Evolutionary conservation across 768 basidiomycete genomes (phyloP).

Genomic region (Roridomyces roridus): DNA sequence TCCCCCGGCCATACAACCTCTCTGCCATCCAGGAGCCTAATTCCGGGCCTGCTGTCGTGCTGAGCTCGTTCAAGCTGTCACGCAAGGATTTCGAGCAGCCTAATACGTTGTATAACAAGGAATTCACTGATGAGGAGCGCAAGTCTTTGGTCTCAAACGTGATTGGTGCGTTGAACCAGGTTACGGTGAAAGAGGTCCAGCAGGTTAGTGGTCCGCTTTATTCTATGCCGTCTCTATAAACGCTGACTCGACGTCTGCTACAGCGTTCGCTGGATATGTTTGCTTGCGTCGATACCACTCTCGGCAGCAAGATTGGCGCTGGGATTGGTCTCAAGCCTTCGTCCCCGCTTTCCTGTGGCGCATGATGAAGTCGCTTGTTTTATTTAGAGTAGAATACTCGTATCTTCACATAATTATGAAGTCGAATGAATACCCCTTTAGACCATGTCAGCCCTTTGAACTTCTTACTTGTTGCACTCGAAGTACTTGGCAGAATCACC

Average conservation of each 20-base stretch:
- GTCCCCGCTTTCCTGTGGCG: too few species aligned
- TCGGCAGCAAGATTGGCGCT: constrained; percentile 9
- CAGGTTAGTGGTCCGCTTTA: constrained; percentile 5
- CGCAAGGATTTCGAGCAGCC: constrained; percentile 22
- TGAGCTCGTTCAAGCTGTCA: constrained; percentile 8
- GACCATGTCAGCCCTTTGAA: too few species aligned
- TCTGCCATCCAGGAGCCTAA: constrained; percentile 19
- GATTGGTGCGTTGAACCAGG: constrained; percentile 8
- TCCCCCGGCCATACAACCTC: constrained; percentile 16
- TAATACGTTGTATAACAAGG: constrained; percentile 16
- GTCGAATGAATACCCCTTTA: too few species aligned
- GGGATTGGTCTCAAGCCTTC: constrained; percentile 5
- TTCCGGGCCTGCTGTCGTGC: background rate
- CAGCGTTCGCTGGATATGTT: constrained; percentile 27
- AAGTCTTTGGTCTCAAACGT: constrained; percentile 18
- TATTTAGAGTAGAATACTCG: too few species aligned
- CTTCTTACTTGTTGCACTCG: too few species aligned
- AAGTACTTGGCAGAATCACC: too few species aligned
- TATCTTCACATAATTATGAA: too few species aligned
- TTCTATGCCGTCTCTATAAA: background rate
- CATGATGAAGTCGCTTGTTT: too few species aligned
- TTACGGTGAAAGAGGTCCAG: constrained; percentile 3
- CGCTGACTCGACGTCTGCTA: background rate
- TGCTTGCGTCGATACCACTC: constrained; percentile 15
- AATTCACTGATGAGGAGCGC: constrained; percentile 19